Base-by-base conservation (phyloP, 345 rosid species). In the Arabidopsis suecica region DNA sequence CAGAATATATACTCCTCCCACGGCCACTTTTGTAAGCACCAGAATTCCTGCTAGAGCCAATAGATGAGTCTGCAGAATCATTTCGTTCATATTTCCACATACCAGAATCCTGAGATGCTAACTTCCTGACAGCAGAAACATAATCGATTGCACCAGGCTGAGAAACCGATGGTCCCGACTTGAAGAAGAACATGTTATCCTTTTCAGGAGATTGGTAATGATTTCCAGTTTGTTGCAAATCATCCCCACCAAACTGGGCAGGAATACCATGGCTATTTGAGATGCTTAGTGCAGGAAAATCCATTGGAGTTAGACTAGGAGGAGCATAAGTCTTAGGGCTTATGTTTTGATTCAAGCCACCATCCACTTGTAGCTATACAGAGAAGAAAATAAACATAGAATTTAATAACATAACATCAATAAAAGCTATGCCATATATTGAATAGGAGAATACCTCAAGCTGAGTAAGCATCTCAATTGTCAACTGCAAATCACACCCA, bases 391-490 rank as follows among this genome's bases (percentile, higher is more conserved):
- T 8, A 0, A 10, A 71, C 75, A 54, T 83, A 62, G 45, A 79
- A 38, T 63, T 22, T 76, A 11, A 45, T 44, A 71, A 48, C 45
- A 38, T 18, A 36, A 45, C 60, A 74, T 20, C 30, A 50, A 20
- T 20, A 41, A 22, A 68, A 51, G 22, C 25, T 23, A 61, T 22
- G 56, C 11, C 1, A 9, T 34, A 62, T 53, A 68, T 68, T 13
- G 68, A 75, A 1, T 69, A 64, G 10, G 38, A 48, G 68, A 57
- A 50, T 87, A 96, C 99, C 99, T 96, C 99, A 22, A 96, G 93
- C 81, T 93, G 98, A 73, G 91, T 96, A 66, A 96, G 98, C 94
- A 93, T 96, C 82, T 96, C 99, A 65, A 96, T 76, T 9, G 99
- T 96, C 81, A 89, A 81, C 68, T 87, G 89, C 78, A 96, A 77